phyloP scores from a whole-genome alignment of 371 early-diverging fungal genomes.

The Mortierella sp. region DNA sequence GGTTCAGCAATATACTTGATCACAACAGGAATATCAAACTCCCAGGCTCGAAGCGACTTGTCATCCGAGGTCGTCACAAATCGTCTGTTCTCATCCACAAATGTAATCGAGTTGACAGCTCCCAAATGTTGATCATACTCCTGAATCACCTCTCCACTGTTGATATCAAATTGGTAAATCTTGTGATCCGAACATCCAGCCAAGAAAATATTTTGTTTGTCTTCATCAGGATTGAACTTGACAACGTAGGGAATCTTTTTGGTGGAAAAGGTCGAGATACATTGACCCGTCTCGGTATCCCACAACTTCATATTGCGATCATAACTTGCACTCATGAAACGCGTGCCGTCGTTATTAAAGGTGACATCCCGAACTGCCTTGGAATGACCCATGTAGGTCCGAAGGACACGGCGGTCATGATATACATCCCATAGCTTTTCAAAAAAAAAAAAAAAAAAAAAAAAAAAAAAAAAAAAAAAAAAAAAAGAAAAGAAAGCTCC shows the following conservation, averaged over 20 bases:
- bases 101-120: conserved; percentile 95
- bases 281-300: conserved; percentile 97
- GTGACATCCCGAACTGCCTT: conserved; percentile 93
- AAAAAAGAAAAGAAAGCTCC: neutral
- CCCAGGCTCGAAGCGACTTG: conserved; percentile 97
- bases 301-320: conserved; percentile 94
- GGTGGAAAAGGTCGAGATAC: conserved; percentile 80
- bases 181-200: conserved; percentile 94
- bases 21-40: conserved; percentile 96
- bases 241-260: conserved; percentile 90
- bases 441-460: neutral
- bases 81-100: conserved; percentile 93
- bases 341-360: conserved; percentile 88
- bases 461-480: neutral
- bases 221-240: conserved; percentile 88
- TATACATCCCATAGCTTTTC: conserved; percentile 92
- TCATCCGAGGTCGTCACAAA: conserved; percentile 97
- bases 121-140: conserved; percentile 98
- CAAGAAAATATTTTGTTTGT: conserved; percentile 87
- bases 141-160: conserved; percentile 86
- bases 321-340: conserved; percentile 90
- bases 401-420: conserved; percentile 82
- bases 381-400: conserved; percentile 91
- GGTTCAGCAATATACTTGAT: conserved; percentile 98
- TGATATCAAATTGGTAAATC: conserved; percentile 84